These are phyloP conservation scores for Acanthamoeba healyi DNA, from an alignment of 208 protist genomes.

Conservation along the genomic window DNA sequence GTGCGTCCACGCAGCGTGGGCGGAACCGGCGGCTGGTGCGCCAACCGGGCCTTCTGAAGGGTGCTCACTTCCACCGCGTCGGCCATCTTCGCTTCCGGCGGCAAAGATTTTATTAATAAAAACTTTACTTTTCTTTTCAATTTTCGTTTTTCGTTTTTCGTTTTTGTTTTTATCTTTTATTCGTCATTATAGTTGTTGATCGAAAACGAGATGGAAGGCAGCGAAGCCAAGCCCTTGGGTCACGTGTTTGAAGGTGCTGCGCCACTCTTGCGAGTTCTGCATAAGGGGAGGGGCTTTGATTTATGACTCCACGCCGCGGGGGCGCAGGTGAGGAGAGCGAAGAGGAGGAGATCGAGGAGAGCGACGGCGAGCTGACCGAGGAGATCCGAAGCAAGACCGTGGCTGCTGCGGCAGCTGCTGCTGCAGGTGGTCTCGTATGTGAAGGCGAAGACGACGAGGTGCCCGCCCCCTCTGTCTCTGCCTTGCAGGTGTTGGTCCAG, in stretches of 20 bases:
- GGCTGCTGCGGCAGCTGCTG: not conserved
- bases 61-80: conserved; percentile 8
- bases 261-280: too few relatives aligned
- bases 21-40: conserved; percentile 26
- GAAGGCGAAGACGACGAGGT: conserved; percentile 36
- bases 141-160: not conserved
- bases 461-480: not conserved
- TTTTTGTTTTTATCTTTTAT: not conserved
- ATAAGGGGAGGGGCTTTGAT: too few relatives aligned
- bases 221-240: not conserved
- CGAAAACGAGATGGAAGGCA: not conserved
- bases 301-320: too few relatives aligned
- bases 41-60: conserved; percentile 2
- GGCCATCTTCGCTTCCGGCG: not conserved
- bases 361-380: not conserved
- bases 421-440: not conserved
- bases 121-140: not conserved
- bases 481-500: not conserved
- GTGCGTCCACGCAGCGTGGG: not conserved
- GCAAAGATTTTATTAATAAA: not conserved
- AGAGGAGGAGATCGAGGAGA: not conserved
- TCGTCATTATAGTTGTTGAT: not conserved
- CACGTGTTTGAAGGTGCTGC: not conserved
- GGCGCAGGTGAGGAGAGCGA: conserved; percentile 24
- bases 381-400: not conserved